Conservation (phyloP, 768 basidiomycete species). For the Mycena crocata region DNA sequence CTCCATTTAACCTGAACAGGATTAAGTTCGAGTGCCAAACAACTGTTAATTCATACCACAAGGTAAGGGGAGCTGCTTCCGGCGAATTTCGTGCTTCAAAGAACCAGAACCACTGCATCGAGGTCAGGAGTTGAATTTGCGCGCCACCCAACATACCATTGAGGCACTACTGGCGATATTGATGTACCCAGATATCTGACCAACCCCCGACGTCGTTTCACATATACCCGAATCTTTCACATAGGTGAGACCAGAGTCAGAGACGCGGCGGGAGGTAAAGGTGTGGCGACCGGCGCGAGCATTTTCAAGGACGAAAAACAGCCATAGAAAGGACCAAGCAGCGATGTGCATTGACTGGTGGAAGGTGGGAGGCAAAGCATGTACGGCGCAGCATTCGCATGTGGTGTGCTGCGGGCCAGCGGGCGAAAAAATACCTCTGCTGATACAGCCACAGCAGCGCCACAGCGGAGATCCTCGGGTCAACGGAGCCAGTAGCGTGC, state of each 20-base stretch:
- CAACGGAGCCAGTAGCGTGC: too few species aligned
- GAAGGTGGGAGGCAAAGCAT: neutral
- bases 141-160: conserved; percentile 53
- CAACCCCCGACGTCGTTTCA: conserved; percentile 71
- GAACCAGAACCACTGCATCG: conserved; percentile 63
- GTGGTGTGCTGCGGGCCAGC: too few species aligned
- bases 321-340: neutral
- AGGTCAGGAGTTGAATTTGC: neutral
- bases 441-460: too few species aligned
- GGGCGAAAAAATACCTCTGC: too few species aligned
- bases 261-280: neutral
- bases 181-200: conserved; percentile 72
- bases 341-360: neutral
- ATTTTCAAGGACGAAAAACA: neutral
- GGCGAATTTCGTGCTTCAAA: conserved; percentile 60
- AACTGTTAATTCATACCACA: conserved; percentile 49
- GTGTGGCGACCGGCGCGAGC: neutral
- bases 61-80: conserved; percentile 58
- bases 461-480: too few species aligned
- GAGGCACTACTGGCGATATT: conserved; percentile 69
- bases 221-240: conserved; percentile 71
- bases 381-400: neutral
- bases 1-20: conserved; percentile 43
- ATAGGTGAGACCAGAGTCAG: conserved; percentile 40
- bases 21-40: conserved; percentile 4